These are phyloP conservation scores for Corchorus olitorius DNA, from an alignment of 345 rosid genomes.

Conservation along the genomic window DNA sequence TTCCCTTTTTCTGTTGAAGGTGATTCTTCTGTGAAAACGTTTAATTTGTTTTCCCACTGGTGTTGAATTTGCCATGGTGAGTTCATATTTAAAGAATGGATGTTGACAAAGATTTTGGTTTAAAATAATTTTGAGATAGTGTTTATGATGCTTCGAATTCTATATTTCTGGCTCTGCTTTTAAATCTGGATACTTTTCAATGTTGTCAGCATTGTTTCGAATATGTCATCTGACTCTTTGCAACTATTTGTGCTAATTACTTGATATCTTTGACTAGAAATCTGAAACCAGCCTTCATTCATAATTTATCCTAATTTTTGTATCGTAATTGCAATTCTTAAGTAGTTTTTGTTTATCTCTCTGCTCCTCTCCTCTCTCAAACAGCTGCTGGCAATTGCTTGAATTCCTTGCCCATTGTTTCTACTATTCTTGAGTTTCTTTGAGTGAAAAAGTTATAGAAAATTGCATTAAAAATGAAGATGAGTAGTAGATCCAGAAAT, in stretches of 20 bases:
- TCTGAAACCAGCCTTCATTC: background rate
- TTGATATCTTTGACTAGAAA: background rate
- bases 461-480: background rate
- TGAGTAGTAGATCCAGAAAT: background rate
- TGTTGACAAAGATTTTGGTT: background rate
- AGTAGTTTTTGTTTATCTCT: background rate
- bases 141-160: constrained; percentile 13
- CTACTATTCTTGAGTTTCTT: background rate
- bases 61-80: constrained; percentile 86
- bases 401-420: background rate
- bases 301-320: background rate
- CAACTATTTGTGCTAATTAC: background rate
- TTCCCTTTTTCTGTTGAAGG: too few relatives aligned
- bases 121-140: background rate
- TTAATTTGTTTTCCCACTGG: too few relatives aligned
- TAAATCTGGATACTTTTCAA: background rate
- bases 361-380: background rate
- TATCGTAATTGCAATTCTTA: background rate
- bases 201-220: constrained; percentile 6
- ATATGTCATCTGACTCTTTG: background rate
- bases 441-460: background rate
- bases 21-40: too few relatives aligned
- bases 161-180: constrained; percentile 11
- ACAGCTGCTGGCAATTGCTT: background rate
- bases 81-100: constrained; percentile 15